phyloP scores from a whole-genome alignment of 129 eudicot species.

The Daucus carota region DNA sequence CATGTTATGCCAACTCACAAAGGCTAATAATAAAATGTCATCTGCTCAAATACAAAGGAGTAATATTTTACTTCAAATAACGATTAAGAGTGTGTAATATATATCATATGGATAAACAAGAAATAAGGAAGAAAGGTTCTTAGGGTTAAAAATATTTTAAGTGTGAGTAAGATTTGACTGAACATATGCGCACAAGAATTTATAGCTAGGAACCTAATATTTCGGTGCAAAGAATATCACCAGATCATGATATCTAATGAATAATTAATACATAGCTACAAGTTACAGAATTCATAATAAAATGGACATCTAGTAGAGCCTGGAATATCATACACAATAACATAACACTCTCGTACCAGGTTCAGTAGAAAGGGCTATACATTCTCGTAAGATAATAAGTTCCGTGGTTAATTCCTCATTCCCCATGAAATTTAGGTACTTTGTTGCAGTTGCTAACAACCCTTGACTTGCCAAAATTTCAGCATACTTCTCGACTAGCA shows the following conservation, averaged over 20 bases:
- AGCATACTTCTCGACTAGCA: constrained; percentile 90
- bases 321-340: no score
- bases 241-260: neutral
- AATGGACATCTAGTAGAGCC: neutral
- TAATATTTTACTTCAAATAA: neutral
- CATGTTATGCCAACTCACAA: neutral
- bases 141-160: neutral
- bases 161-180: neutral
- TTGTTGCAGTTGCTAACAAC: constrained; percentile 78
- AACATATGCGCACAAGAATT: neutral
- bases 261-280: neutral
- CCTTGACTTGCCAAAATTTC: constrained; percentile 98
- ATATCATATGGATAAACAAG: neutral
- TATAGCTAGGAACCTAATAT: neutral
- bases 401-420: constrained; percentile 85
- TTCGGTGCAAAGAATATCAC: neutral
- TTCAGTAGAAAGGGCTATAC: constrained; percentile 62
- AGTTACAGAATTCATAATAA: neutral
- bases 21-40: neutral
- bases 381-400: constrained; percentile 70
- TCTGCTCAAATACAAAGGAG: neutral
- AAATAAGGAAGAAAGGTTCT: no score
- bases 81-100: neutral
- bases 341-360: constrained; percentile 33
- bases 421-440: constrained; percentile 73